Base-by-base conservation (phyloP, 106 monocot species). In the Alisma plantagoaquatica region DNA sequence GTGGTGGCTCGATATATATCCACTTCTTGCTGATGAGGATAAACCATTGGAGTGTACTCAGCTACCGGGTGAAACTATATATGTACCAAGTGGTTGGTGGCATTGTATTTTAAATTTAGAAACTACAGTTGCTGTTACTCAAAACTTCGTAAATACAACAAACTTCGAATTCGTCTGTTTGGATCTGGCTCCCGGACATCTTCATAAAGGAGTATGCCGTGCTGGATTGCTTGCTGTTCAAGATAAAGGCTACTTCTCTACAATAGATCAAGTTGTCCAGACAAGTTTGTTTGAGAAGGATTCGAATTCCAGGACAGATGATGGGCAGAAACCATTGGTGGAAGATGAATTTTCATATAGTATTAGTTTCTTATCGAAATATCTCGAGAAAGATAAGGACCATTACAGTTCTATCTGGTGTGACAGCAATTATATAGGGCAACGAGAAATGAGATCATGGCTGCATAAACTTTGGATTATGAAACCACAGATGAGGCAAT, bases 61-160 rank as follows among this genome's bases (percentile, higher is more conserved):
- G 66, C 48, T 78, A 1, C 81, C 96, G 12, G 96, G 96, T 47
- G 96, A 98, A 68, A 98, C 96, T 38, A 84, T 98, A 46, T 98
- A 76, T 77, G 89, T 98, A 62, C 96, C 96, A 23, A 98, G 85
- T 81, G 96, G 96, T 6, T 98, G 96, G 96, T 98, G 96, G 96
- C 96, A 98, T 63, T 98, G 89, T 52, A 85, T 98, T 55, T 49
- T 98, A 52, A 98, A 98, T 71, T 67, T 98, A 50, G 96, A 98
- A 66, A 84, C 78, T 46, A 85, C 89, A 21, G 51, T 98, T 62
- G 96, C 96, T 46, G 79, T 98, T 56, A 98, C 96, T 32, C 96
- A 98, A 43, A 98, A 98, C 66, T 98, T 85, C 67, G 96, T 82
- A 10, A 98, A 90, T 38, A 12, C 31, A 54, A 72, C 79, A 52